Evolutionary conservation across 1,139 yeast species (phyloP).

Genomic region (Blastobotrys petasosporus): DNA sequence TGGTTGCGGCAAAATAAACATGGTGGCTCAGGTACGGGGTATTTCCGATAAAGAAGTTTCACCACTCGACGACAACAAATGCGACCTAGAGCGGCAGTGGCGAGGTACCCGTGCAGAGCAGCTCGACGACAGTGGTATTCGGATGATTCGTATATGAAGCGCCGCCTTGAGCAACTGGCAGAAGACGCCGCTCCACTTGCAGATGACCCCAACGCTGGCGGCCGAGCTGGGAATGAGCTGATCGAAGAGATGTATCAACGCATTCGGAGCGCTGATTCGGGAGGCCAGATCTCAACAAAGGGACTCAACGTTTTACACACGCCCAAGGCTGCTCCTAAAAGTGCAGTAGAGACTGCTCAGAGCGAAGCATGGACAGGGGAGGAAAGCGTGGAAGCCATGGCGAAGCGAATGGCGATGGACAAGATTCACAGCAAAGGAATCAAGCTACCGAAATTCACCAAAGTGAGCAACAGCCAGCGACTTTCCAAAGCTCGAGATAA

Average conservation of each 20-base stretch:
- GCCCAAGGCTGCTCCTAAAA: constrained; percentile 45
- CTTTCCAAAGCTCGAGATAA: constrained; percentile 57
- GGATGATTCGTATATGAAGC: constrained; percentile 32
- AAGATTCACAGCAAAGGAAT: constrained; percentile 8
- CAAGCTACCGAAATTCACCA: constrained; percentile 17
- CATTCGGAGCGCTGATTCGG: constrained; percentile 18
- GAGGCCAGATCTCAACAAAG: constrained; percentile 20
- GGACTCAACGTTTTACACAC: constrained; percentile 38
- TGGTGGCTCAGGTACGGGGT: no score
- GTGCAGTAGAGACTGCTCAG: constrained; percentile 49
- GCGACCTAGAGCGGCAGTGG: no score
- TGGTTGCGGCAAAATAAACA: no score
- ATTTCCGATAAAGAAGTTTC: no score
- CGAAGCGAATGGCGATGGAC: constrained; percentile 10
- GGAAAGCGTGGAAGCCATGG: constrained; percentile 33
- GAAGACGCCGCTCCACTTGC: constrained; percentile 37
- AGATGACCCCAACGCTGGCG: constrained; percentile 33
- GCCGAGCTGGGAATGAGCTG: constrained; percentile 13
- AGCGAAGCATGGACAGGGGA: constrained; percentile 65
- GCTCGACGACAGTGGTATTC: background rate
- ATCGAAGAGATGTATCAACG: constrained; percentile 15
- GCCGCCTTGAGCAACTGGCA: constrained; percentile 38
- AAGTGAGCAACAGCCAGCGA: constrained; percentile 35
- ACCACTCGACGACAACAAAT: no score
- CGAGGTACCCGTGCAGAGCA: no score